These are phyloP conservation scores for Microbotryum intermedium DNA, from an alignment of 1,284 basidiomycete species.

Conservation along the genomic window DNA sequence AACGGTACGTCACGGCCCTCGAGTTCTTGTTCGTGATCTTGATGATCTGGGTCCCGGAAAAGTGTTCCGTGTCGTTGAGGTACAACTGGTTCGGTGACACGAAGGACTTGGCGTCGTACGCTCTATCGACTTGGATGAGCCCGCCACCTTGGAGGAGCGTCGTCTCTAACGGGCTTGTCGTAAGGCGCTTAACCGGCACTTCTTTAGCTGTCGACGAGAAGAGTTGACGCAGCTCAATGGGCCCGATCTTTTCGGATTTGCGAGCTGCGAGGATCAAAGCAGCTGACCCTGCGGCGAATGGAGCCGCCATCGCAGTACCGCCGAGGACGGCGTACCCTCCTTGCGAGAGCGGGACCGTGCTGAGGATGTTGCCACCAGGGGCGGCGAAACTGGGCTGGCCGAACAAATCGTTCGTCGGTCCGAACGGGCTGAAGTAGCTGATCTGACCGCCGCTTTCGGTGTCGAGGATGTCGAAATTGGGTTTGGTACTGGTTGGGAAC, in stretches of 20 bases:
- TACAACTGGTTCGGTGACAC: conserved; percentile 54
- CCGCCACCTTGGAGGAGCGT: conserved; percentile 55
- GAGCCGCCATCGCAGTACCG: conserved; percentile 39
- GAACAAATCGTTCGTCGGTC: conserved; percentile 54
- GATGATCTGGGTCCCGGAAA: conserved; percentile 43
- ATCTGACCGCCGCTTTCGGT: too few species aligned
- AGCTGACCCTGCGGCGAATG: conserved; percentile 54
- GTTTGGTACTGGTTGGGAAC: too few species aligned
- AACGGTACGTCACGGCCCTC: conserved; percentile 7
- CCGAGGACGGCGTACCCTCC: conserved; percentile 46
- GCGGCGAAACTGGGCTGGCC: conserved; percentile 53
- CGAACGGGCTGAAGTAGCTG: conserved; percentile 39
- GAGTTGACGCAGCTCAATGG: conserved; percentile 46
- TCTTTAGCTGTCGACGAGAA: conserved; percentile 54
- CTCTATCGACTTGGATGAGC: conserved; percentile 55
- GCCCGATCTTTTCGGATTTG: conserved; percentile 45
- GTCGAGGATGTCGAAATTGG: too few species aligned
- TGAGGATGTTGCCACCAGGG: conserved; percentile 53
- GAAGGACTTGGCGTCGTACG: conserved; percentile 50
- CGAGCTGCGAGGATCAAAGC: conserved; percentile 53
- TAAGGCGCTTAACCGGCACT: conserved; percentile 47
- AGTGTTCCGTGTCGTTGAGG: conserved; percentile 61
- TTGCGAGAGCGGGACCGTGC: conserved; percentile 47
- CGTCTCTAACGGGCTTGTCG: conserved; percentile 37
- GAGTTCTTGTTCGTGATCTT: conserved; percentile 35